Percentiles rank a stretch among this genome's conserved stretches.
Conservation (phyloP, 2,329 filamentous ascomycete genomes). For the Microcyclosporella mali region DNA sequence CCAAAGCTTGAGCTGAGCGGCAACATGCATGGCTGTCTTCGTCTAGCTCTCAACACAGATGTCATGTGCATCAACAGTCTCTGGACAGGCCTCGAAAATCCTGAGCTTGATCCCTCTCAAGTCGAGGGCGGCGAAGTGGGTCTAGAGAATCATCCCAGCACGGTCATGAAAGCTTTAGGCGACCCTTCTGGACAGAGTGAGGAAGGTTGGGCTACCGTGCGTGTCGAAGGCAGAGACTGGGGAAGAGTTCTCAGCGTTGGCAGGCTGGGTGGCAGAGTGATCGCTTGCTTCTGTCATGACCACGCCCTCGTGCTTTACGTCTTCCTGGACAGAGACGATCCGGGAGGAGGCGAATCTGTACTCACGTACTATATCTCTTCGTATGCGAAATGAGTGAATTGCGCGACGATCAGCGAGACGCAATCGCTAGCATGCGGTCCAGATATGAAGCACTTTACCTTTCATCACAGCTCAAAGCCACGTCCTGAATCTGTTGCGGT, state of each 20-base stretch:
- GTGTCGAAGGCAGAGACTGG: slow-evolving; percentile 93
- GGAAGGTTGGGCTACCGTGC: slow-evolving; percentile 79
- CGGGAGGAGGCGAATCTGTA: slow-evolving; percentile 64
- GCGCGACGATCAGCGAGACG: no score
- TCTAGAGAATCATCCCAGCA: slow-evolving; percentile 74
- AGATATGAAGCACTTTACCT: no score
- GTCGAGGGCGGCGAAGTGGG: slow-evolving; percentile 59
- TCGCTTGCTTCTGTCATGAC: slow-evolving; percentile 81
- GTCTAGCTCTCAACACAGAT: slow-evolving; percentile 74
- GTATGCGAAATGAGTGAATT: slow-evolving; percentile 32
- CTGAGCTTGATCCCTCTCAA: slow-evolving; percentile 73
- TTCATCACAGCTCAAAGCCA: no score
- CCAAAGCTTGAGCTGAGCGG: slow-evolving; percentile 79
- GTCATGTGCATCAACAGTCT: slow-evolving; percentile 75
- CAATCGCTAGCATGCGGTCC: no score
- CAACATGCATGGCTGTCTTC: slow-evolving; percentile 88
- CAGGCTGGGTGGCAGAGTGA: slow-evolving; percentile 78
- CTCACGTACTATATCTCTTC: slow-evolving; percentile 63
- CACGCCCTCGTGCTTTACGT: slow-evolving; percentile 79
- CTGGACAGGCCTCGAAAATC: slow-evolving; percentile 82
- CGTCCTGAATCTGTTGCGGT: no score
- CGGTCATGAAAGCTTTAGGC: slow-evolving; percentile 60
- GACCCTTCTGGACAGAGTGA: slow-evolving; percentile 60
- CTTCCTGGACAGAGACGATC: slow-evolving; percentile 67
- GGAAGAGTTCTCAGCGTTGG: slow-evolving; percentile 89